Conservation (phyloP, 306 rosid species). For the Castanopsis chinensis region DNA sequence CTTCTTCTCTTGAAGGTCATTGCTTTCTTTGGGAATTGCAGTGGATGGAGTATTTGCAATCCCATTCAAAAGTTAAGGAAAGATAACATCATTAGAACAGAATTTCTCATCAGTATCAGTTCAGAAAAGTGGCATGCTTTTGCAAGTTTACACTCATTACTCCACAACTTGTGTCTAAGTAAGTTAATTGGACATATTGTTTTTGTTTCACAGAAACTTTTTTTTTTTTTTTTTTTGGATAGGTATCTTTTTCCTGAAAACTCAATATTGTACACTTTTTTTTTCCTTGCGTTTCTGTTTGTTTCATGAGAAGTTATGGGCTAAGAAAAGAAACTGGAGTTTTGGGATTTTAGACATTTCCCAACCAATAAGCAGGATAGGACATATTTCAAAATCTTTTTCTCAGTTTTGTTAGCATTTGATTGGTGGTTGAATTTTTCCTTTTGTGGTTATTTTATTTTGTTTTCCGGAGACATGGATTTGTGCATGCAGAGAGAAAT, state of each 20-base stretch:
- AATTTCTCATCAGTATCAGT: constrained; percentile 64
- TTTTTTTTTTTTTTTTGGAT: too few relatives aligned
- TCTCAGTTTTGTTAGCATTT: neutral
- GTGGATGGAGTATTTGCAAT: constrained; percentile 35
- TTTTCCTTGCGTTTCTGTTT: neutral
- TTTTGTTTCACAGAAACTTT: too few relatives aligned
- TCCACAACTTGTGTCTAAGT: too few relatives aligned
- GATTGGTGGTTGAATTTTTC: neutral
- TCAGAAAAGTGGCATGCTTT: constrained; percentile 66
- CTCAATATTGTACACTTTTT: neutral
- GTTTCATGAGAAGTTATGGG: neutral
- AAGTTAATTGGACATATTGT: too few relatives aligned
- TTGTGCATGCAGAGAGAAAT: constrained; percentile 43
- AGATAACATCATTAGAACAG: constrained; percentile 60
- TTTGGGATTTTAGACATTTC: constrained; percentile 9
- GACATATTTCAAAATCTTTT: neutral
- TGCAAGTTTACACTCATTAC: constrained; percentile 34
- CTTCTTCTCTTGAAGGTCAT: constrained; percentile 20
- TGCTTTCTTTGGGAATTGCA: constrained; percentile 19
- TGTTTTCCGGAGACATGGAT: neutral
- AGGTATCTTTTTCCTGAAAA: too few relatives aligned
- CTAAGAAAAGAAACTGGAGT: constrained; percentile 13
- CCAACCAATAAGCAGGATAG: neutral
- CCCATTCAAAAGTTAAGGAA: constrained; percentile 71
- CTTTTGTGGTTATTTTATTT: neutral